Conservation (phyloP, 129 eudicot species). For the Flaveria robusta region DNA sequence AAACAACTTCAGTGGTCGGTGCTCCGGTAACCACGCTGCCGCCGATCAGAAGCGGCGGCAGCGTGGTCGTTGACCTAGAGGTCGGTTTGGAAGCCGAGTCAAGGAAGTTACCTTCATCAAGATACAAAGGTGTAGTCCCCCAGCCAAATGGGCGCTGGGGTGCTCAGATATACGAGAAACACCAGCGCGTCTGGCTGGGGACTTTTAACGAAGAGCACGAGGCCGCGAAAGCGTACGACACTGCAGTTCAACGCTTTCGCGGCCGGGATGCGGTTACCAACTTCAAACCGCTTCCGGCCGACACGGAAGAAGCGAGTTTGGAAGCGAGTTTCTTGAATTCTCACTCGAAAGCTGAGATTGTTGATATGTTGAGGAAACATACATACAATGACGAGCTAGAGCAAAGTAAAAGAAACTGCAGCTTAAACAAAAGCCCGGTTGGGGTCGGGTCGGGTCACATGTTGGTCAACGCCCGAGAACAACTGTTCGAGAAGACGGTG, state of each 20-base stretch:
- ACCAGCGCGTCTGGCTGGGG: slow-evolving; percentile 91
- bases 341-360: slow-evolving; percentile 80
- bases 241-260: slow-evolving; percentile 83
- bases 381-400: slow-evolving; percentile 84
- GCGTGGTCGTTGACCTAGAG: slow-evolving; percentile 58
- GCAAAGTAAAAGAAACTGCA: slow-evolving; percentile 53
- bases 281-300: slow-evolving; percentile 55
- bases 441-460: slow-evolving; percentile 33
- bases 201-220: slow-evolving; percentile 81
- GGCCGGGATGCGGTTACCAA: slow-evolving; percentile 90
- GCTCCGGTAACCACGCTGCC: slow-evolving; percentile 46
- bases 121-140: slow-evolving; percentile 88
- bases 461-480: slow-evolving; percentile 41
- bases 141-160: slow-evolving; percentile 98
- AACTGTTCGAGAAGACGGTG: slow-evolving; percentile 71
- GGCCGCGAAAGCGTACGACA: slow-evolving; percentile 85
- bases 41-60: slow-evolving; percentile 58
- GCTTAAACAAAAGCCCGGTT: slow-evolving; percentile 12
- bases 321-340: slow-evolving; percentile 57
- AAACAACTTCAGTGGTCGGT: slow-evolving; percentile 39
- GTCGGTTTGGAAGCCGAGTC: slow-evolving; percentile 74
- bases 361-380: slow-evolving; percentile 86
- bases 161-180: slow-evolving; percentile 94
- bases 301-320: slow-evolving; percentile 31
- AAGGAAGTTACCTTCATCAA: slow-evolving; percentile 70